Evolutionary conservation across 2,329 filamentous ascomycete genomes (phyloP).

Genomic region (Penicillium paneum): DNA sequence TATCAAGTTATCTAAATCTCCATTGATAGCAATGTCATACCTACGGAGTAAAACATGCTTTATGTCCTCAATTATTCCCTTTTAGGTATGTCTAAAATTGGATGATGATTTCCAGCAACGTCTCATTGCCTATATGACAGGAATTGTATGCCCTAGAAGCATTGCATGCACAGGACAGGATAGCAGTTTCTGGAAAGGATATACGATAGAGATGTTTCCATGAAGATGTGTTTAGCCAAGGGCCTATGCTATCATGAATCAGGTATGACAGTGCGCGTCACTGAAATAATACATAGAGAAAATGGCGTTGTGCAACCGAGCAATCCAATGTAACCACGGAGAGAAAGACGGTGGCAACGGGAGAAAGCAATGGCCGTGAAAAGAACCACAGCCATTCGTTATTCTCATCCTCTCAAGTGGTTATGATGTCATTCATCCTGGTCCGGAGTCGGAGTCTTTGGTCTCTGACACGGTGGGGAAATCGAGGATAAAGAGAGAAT

Average conservation of each 20-base stretch:
- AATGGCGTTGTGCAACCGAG: conserved; percentile 3
- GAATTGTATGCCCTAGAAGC: not conserved
- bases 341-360: not conserved
- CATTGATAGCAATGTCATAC: not conserved
- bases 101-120: conserved; percentile 3
- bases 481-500: not conserved
- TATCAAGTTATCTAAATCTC: not conserved
- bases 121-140: not conserved
- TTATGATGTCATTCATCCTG: conserved; percentile 10
- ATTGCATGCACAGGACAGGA: not conserved
- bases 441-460: conserved; percentile 3
- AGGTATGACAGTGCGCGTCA: conserved; percentile 1
- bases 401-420: not conserved
- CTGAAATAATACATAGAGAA: conserved; percentile 6
- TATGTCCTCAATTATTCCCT: not conserved
- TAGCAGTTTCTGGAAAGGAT: conserved; percentile 3
- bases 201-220: not conserved
- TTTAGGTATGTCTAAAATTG: not conserved
- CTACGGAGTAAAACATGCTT: no score
- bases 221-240: not conserved
- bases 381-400: not conserved
- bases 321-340: conserved; percentile 7
- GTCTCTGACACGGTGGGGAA: not conserved
- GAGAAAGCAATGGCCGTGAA: not conserved
- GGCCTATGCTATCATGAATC: not conserved